Conservation (phyloP, 352 stramenopile genomes). For the Pythium chondricola region DNA sequence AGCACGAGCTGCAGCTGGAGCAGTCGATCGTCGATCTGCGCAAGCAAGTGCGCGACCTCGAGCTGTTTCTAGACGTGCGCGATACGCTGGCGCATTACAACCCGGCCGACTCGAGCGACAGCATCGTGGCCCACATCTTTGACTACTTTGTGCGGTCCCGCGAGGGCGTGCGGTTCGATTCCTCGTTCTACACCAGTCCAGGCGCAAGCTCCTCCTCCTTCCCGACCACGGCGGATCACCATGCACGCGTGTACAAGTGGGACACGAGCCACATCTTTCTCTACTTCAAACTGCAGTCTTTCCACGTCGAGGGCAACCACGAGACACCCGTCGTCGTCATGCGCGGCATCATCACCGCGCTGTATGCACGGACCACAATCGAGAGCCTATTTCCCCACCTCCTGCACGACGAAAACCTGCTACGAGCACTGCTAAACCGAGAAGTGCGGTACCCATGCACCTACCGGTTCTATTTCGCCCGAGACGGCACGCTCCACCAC, state of each 20-base stretch:
- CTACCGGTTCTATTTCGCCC: conserved; percentile 38
- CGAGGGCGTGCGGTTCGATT: conserved; percentile 4
- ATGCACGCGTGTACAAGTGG: neutral
- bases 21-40: conserved; percentile 23
- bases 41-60: conserved; percentile 32
- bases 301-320: conserved; percentile 4
- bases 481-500: conserved; percentile 7
- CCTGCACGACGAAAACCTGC: conserved; percentile 25
- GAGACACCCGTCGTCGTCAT: conserved; percentile 12
- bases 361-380: conserved; percentile 40
- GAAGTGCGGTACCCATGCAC: conserved; percentile 34
- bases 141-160: conserved; percentile 14
- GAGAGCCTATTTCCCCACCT: conserved; percentile 41
- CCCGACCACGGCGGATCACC: neutral
- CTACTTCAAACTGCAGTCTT: conserved; percentile 18
- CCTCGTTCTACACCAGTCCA: conserved; percentile 1
- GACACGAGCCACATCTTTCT: conserved; percentile 6
- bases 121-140: conserved; percentile 3
- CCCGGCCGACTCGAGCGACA: neutral
- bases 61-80: conserved; percentile 28
- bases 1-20: conserved; percentile 42
- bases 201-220: neutral
- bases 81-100: conserved; percentile 21
- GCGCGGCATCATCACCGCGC: conserved; percentile 30
- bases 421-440: conserved; percentile 39